phyloP scores from a whole-genome alignment of 2,329 filamentous ascomycete species.

The Penicillium sp. region DNA sequence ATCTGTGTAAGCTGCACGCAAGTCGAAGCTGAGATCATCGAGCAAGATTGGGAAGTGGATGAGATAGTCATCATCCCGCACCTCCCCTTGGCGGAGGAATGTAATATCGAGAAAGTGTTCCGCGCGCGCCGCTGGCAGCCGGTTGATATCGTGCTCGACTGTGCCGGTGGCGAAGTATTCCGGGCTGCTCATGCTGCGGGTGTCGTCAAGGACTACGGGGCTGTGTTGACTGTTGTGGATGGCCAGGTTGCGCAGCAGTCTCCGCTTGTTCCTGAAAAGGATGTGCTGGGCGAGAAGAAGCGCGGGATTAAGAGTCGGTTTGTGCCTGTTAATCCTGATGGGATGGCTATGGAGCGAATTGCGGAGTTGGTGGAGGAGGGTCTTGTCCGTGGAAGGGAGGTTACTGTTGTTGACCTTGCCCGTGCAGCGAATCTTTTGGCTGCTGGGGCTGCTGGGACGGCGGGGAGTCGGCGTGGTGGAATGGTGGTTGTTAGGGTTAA shows the following conservation, averaged over 20 bases:
- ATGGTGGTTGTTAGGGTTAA: slow-evolving; percentile 38
- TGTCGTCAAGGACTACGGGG: slow-evolving; percentile 35
- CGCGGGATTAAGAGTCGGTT: slow-evolving; percentile 32
- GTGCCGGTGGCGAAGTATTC: slow-evolving; percentile 34
- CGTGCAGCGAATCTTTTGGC: slow-evolving; percentile 36
- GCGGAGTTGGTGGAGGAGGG: slow-evolving; percentile 36
- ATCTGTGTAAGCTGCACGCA: slow-evolving; percentile 37
- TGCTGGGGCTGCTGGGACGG: slow-evolving; percentile 29
- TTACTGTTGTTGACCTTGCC: slow-evolving; percentile 34
- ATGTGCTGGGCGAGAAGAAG: slow-evolving; percentile 19
- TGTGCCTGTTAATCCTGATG: slow-evolving; percentile 39
- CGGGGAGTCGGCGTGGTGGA: slow-evolving; percentile 25
- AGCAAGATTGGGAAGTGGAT: slow-evolving; percentile 32
- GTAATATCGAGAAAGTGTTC: slow-evolving; percentile 35
- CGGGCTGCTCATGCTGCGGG: slow-evolving; percentile 32
- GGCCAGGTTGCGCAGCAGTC: slow-evolving; percentile 23
- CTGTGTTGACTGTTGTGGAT: slow-evolving; percentile 37
- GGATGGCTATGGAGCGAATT: slow-evolving; percentile 33
- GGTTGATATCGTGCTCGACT: slow-evolving; percentile 44
- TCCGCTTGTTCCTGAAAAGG: slow-evolving; percentile 12
- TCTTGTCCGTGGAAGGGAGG: slow-evolving; percentile 34
- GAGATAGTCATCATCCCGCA: slow-evolving; percentile 33
- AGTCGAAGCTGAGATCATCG: slow-evolving; percentile 29
- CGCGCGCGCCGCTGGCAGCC: slow-evolving; percentile 31
- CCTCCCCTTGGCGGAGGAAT: slow-evolving; percentile 23